Base-by-base conservation (phyloP, 495 filamentous ascomycete species). In the Hypoxylon cercidicola region DNA sequence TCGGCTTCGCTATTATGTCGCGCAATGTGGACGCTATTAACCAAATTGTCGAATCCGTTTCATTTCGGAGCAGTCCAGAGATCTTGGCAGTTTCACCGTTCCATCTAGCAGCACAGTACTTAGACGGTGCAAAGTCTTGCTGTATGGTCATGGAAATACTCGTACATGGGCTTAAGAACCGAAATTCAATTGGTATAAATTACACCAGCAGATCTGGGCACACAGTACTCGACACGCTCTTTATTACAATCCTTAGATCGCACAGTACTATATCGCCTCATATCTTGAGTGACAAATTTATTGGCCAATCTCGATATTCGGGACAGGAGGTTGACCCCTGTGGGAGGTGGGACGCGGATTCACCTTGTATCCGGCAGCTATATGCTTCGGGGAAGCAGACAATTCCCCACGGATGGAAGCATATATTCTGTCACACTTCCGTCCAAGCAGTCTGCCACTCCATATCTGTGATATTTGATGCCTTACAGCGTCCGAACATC, bases 401-500 rank as follows among this genome's bases (percentile, higher is more conserved):
- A 7, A 73, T 80, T 46, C 76, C 78, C 1, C 53, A 47, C 6
- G 45, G 56, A 13, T 78, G 76, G 77, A 79, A 79, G 53, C 77
- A 79, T 37, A 72, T 73, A 58, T 79, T 81, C 53, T 81, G 78
- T 54, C 78, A 81, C 56, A 76, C 77, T 1, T 73, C 77, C 0
- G 64, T 69, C 7, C 78, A 80, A 64, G 65, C 69, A 9, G 64
- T 79, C n/a, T 73, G 68, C 20, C 73, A 79, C 65, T 74, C 53
- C 34, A 68, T 79, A 23, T 62, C 70, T n/a, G 55, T 21, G 16
- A 63, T 81, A 3, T 61, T 57, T 23, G 11, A 1, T 21, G n/a
- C 12, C 0, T 13, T 18, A 9, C 67, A 59, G 39, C 45, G 25
- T 8, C 66, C 74, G 1, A 49, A 72, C 18, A 71, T 77, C 50